phyloP scores from a whole-genome alignment of 306 rosid genomes.

The Inga leiocalycina region DNA sequence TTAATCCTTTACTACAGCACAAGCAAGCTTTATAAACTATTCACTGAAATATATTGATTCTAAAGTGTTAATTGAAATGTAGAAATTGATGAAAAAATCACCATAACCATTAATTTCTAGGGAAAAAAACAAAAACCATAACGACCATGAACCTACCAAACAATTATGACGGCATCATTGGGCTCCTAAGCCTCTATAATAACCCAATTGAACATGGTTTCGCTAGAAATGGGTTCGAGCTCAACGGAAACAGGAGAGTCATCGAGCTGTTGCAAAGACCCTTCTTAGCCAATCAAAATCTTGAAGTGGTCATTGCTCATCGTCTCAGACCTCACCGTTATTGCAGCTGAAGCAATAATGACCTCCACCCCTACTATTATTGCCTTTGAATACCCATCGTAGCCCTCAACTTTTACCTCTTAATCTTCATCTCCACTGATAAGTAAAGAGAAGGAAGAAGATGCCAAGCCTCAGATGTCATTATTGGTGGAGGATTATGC shows the following conservation, averaged over 20 bases:
- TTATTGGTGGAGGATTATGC: too few species aligned
- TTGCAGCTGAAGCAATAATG: too few species aligned
- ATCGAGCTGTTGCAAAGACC: slow-evolving; percentile 44
- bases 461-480: rapidly evolving
- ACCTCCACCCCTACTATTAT: too few species aligned
- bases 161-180: slow-evolving; percentile 39
- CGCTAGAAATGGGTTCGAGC: slow-evolving; percentile 48
- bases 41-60: too few species aligned
- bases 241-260: slow-evolving; percentile 51
- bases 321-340: too few species aligned
- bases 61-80: not conserved
- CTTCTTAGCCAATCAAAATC: slow-evolving; percentile 15
- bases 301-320: too few species aligned
- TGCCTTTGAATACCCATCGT: too few species aligned
- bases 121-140: not conserved
- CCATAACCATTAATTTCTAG: not conserved
- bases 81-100: not conserved
- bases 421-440: too few species aligned
- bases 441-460: too few species aligned
- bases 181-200: slow-evolving; percentile 33
- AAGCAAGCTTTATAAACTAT: not conserved
- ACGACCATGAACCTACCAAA: slow-evolving; percentile 41
- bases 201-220: slow-evolving; percentile 51
- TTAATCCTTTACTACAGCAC: not conserved
- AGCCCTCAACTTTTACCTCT: too few species aligned